Evolutionary conservation across 164 flowering plant species (phyloP).

Genomic region (Piper betle): DNA sequence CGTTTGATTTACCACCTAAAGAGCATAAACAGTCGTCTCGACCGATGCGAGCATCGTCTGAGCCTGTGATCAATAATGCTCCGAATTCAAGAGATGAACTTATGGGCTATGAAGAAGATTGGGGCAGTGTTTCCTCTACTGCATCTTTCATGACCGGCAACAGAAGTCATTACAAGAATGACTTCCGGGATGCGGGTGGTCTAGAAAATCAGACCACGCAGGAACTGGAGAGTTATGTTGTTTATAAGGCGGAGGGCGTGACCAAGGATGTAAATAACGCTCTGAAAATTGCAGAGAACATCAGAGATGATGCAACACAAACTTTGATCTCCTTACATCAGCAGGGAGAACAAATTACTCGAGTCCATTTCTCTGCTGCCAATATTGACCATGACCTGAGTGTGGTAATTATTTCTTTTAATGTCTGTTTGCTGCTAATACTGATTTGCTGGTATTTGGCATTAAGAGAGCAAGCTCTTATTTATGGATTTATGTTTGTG

Average conservation of each 20-base stretch:
- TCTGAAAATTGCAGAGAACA: constrained; percentile 65
- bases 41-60: constrained; percentile 34
- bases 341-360: constrained; percentile 72
- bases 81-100: background rate
- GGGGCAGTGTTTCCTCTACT: background rate
- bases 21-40: constrained; percentile 7
- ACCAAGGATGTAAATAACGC: constrained; percentile 44
- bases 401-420: constrained; percentile 20
- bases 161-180: constrained; percentile 29
- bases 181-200: constrained; percentile 39
- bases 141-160: constrained; percentile 17
- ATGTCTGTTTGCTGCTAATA: background rate
- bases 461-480: no score
- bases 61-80: constrained; percentile 14
- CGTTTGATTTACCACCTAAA: constrained; percentile 31
- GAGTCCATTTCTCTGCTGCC: constrained; percentile 47
- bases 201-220: constrained; percentile 45
- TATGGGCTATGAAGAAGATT: constrained; percentile 1
- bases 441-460: background rate
- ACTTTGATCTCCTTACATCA: constrained; percentile 61
- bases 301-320: constrained; percentile 53
- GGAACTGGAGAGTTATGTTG: constrained; percentile 63
- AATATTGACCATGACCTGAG: constrained; percentile 62
- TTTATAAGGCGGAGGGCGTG: constrained; percentile 62
- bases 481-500: no score